Conservation (phyloP, 768 basidiomycete genomes). For the Boletus insuetus region DNA sequence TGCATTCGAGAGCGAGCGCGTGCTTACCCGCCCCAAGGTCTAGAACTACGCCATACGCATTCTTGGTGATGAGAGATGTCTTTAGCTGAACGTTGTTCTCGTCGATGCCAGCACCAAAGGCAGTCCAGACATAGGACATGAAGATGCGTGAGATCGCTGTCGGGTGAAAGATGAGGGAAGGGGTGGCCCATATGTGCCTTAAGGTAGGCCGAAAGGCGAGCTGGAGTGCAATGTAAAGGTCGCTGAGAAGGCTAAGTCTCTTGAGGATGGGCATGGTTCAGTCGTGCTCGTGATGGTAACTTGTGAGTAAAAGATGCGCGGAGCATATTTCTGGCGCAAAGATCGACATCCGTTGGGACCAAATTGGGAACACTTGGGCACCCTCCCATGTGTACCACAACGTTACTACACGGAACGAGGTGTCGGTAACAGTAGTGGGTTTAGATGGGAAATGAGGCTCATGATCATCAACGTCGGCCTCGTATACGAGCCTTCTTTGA, state of each 20-base stretch:
- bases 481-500: no score
- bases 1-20: neutral
- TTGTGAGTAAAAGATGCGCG: neutral
- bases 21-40: conserved; percentile 64
- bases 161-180: conserved; percentile 47
- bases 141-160: conserved; percentile 48
- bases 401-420: neutral
- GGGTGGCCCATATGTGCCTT: conserved; percentile 36
- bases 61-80: conserved; percentile 44
- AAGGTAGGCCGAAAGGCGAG: conserved; percentile 47
- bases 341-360: neutral
- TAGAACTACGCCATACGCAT: conserved; percentile 60
- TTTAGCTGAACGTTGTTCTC: conserved; percentile 41
- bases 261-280: conserved; percentile 15
- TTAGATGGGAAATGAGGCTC: neutral
- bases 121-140: conserved; percentile 56
- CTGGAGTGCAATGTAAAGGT: conserved; percentile 40
- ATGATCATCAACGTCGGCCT: no score
- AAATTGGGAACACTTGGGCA: neutral
- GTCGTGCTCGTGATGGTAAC: conserved; percentile 1
- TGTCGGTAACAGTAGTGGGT: no score
- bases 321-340: neutral
- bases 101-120: conserved; percentile 49
- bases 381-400: neutral
- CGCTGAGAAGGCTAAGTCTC: conserved; percentile 37